phyloP scores from a whole-genome alignment of 139 green algal species.

The Chlamydomonas schloesseri region DNA sequence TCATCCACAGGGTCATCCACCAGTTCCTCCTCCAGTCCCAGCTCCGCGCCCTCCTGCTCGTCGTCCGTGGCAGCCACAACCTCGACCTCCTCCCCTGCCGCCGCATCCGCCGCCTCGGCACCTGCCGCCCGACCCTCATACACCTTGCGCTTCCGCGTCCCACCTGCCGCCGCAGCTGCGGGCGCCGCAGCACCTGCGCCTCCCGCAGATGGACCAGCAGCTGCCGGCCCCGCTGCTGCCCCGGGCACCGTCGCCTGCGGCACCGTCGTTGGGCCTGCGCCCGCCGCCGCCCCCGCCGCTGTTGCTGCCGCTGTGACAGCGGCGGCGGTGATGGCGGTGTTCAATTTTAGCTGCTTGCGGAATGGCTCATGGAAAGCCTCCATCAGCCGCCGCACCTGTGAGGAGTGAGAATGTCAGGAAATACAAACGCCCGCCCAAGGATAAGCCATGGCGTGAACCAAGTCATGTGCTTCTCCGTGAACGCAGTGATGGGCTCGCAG shows the following conservation, averaged over 20 bases:
- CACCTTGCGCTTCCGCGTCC: no score
- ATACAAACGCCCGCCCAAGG: background rate
- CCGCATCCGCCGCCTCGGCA: background rate
- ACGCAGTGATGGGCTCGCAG: background rate
- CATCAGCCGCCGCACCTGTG: slow-evolving; percentile 55
- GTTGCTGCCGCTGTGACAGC: background rate
- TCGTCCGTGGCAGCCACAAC: no score
- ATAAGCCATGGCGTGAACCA: no score
- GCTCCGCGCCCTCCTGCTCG: no score
- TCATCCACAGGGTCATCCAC: no score
- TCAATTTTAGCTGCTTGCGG: slow-evolving; percentile 46
- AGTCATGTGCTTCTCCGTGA: background rate
- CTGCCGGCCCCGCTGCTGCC: background rate
- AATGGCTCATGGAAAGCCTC: slow-evolving; percentile 69
- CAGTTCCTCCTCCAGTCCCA: background rate
- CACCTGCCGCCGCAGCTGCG: background rate
- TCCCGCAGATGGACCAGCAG: background rate
- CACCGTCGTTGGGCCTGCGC: no score
- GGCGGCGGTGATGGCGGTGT: no score
- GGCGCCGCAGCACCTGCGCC: background rate
- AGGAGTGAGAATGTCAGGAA: background rate
- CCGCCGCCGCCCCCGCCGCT: no score
- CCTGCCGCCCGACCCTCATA: no score
- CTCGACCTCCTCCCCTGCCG: background rate
- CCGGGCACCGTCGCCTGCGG: background rate